These are phyloP conservation scores for Drechslerella coelobrocha DNA, from an alignment of 2,329 filamentous ascomycete genomes.

Conservation along the genomic window DNA sequence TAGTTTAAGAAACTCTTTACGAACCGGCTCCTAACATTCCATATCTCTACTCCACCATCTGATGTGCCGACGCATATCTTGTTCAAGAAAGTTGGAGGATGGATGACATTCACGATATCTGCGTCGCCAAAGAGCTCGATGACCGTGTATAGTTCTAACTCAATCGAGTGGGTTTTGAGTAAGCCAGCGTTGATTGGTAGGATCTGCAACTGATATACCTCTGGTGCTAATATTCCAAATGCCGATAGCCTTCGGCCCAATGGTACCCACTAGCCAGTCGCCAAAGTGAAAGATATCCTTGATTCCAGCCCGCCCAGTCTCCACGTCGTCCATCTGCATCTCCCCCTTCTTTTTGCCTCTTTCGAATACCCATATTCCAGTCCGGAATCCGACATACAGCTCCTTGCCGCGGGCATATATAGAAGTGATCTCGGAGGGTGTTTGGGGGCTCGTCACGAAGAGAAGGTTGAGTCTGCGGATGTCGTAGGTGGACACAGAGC, in stretches of 20 bases:
- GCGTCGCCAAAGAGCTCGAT: conserved; percentile 49
- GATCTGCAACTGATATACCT: conserved; percentile 61
- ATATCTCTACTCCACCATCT: conserved; percentile 92
- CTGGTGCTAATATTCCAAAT: conserved; percentile 84
- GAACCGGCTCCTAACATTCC: conserved; percentile 85
- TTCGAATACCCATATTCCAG: conserved; percentile 90
- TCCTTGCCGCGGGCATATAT: conserved; percentile 49
- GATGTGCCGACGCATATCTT: conserved; percentile 88
- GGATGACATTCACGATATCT: conserved; percentile 52
- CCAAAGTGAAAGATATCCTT: conserved; percentile 82
- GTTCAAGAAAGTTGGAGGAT: conserved; percentile 74
- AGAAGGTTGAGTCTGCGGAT: conserved; percentile 86
- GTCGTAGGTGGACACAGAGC: conserved; percentile 93
- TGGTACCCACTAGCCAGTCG: conserved; percentile 85
- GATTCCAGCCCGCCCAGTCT: conserved; percentile 58
- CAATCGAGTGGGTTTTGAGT: background rate
- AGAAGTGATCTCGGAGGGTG: conserved; percentile 69
- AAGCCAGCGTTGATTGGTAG: conserved; percentile 1
- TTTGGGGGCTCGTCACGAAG: conserved; percentile 91
- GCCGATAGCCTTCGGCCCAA: conserved; percentile 72
- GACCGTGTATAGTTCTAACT: conserved; percentile 38
- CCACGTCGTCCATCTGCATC: conserved; percentile 67
- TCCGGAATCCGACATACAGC: conserved; percentile 54
- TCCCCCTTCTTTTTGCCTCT: conserved; percentile 83
- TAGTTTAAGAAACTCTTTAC: background rate